Conservation (phyloP, 257 asterid genomes). For the Voacanga thouarsii region DNA sequence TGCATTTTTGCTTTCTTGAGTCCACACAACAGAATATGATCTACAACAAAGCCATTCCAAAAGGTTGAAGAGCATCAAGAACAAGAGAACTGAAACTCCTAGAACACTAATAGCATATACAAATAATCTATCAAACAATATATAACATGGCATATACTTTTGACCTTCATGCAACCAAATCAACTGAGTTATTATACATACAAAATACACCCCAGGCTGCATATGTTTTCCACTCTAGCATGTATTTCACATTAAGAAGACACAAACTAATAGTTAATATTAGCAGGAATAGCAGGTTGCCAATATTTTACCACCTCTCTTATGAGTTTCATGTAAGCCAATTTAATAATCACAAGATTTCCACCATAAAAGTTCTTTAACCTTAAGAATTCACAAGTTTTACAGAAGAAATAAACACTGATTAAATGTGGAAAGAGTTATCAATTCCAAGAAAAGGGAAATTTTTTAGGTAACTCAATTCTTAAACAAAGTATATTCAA, state of each 20-base stretch:
- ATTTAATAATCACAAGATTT: neutral
- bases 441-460: no score
- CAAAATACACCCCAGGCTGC: conserved; percentile 2
- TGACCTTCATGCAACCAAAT: no score
- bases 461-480: neutral
- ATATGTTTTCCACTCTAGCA: neutral
- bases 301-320: neutral
- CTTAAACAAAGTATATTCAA: neutral
- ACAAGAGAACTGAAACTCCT: neutral
- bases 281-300: neutral
- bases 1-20: conserved; percentile 20
- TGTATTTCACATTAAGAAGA: neutral
- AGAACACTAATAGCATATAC: neutral
- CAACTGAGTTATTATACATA: neutral
- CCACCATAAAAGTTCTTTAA: neutral
- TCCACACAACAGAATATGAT: conserved; percentile 32
- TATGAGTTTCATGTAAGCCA: neutral
- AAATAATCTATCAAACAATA: neutral
- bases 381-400: no score
- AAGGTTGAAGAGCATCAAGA: neutral
- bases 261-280: neutral
- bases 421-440: neutral
- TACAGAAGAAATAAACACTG: neutral
- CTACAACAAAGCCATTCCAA: conserved; percentile 8
- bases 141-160: no score